Evolutionary conservation across 73 alveolate genomes (phyloP).

Genomic region (Paramecium tetraurelia): DNA sequence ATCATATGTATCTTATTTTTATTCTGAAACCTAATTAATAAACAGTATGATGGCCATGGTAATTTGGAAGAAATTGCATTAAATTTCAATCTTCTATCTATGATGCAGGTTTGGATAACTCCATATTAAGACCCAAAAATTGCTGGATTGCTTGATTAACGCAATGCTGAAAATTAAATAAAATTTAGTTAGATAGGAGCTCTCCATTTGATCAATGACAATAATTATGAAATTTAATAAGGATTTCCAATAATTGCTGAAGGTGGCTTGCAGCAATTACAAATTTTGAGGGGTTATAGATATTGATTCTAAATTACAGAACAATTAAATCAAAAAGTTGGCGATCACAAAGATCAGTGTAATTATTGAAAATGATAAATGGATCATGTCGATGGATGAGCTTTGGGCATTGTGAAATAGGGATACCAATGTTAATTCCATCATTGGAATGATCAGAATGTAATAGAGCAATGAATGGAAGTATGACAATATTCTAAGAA

Average conservation of each 20-base stretch:
- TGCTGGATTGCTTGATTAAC: not conserved
- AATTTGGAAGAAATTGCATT: not conserved
- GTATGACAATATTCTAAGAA: not conserved
- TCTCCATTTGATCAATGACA: not conserved
- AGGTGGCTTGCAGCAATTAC: not conserved
- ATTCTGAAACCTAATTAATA: not conserved
- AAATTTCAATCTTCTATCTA: not conserved
- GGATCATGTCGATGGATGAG: not conserved
- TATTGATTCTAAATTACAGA: not conserved
- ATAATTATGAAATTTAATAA: not conserved
- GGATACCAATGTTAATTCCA: not conserved
- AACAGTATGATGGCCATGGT: not conserved
- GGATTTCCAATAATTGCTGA: not conserved
- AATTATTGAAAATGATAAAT: not conserved
- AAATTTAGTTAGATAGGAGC: not conserved
- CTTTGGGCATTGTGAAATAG: not conserved
- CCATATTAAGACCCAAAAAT: not conserved
- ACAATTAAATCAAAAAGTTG: not conserved
- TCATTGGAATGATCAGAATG: not conserved
- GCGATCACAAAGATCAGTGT: not conserved
- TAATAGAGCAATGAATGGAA: not conserved
- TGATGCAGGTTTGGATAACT: not conserved
- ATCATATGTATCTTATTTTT: not conserved
- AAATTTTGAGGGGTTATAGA: not conserved
- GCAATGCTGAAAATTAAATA: not conserved